Base-by-base conservation (phyloP, 23 red algal genomes). In the Gracilaria caudata region DNA sequence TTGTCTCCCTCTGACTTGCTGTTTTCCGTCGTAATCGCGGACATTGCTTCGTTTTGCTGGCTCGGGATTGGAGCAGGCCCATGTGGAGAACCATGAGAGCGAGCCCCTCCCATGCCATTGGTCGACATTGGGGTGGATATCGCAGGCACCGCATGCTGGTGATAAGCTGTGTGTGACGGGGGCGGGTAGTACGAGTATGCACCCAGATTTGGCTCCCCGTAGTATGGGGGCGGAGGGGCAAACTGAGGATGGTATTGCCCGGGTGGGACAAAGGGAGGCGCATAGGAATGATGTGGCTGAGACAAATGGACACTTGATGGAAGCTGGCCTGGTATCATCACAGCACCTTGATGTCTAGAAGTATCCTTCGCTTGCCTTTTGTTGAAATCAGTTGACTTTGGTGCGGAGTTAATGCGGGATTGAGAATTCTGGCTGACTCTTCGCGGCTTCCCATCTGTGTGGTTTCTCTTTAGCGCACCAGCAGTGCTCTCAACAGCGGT, bases 1-100 rank as follows among this genome's bases (percentile, higher is more conserved):
- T 75, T 75, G 37, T 75, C 70, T 0, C 70, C 38, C 21, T 75
- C 39, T 12, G 43, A 46, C 38, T 75, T 75, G 70, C 70, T 75
- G 43, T 75, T 75, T 26, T 75, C 70, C 70, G 40, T 47, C 0
- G 70, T 75, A 5, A 47, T 75, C 7, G 70, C 70, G 7, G 70
- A 75, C 5, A n/a, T 47, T 14, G 40, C 70, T 75, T 75, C 70
- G 25, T 36, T 47, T 40, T 43, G 70, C 25, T 75, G 40, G 40
- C 40, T 24, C 29, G 70, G 39, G 7, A 75, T 30, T 4, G n/a
- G 26, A 29, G 33, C 21, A 38, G 39, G 11, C 37, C 37, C 70
- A 46, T 49, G 70, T 1, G 70, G 70, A 16, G 70, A 75, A 75
- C 70, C 70, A 36, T 33, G 29, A 66, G 61, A 66, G 29, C 61